These are phyloP conservation scores for Paramecium bursaria DNA, from an alignment of 73 alveolate genomes.

Conservation along the genomic window DNA sequence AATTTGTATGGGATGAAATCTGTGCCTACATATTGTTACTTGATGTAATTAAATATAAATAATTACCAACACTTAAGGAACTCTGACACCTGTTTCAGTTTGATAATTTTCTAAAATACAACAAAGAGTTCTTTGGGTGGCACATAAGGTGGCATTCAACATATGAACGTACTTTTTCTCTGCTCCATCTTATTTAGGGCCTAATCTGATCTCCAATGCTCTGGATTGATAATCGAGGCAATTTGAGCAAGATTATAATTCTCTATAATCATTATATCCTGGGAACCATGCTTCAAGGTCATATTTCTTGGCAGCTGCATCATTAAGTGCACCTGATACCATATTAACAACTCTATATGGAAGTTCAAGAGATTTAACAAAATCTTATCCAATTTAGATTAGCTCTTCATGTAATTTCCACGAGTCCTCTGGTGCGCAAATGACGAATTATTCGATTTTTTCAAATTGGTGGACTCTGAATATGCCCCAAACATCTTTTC, in stretches of 20 bases:
- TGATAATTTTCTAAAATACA: slow-evolving; percentile 98
- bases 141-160: slow-evolving; percentile 98
- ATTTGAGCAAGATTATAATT: slow-evolving; percentile 93
- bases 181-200: slow-evolving; percentile 79
- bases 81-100: slow-evolving; percentile 93
- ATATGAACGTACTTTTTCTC: slow-evolving; percentile 95
- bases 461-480: slow-evolving; percentile 99
- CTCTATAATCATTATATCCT: slow-evolving; percentile 90
- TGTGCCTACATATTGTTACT: slow-evolving; percentile 67
- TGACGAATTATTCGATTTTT: slow-evolving; percentile 97
- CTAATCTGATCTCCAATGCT: slow-evolving; percentile 88
- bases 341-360: slow-evolving; percentile 98
- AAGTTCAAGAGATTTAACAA: slow-evolving; percentile 88
- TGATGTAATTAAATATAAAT: background rate
- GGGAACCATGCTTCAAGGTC: slow-evolving; percentile 99
- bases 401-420: slow-evolving; percentile 93
- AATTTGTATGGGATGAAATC: slow-evolving; percentile 67
- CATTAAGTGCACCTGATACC: slow-evolving; percentile 97
- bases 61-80: slow-evolving; percentile 88
- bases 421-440: slow-evolving; percentile 95
- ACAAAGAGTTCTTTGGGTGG: slow-evolving; percentile 98
- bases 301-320: slow-evolving; percentile 99
- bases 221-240: slow-evolving; percentile 99
- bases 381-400: slow-evolving; percentile 94
- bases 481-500: slow-evolving; percentile 99